A percentile compares a stretch with the other conserved stretches of the same genome.
Evolutionary conservation across 2,329 filamentous ascomycete genomes (phyloP).

Genomic region (Epichloe baconii): DNA sequence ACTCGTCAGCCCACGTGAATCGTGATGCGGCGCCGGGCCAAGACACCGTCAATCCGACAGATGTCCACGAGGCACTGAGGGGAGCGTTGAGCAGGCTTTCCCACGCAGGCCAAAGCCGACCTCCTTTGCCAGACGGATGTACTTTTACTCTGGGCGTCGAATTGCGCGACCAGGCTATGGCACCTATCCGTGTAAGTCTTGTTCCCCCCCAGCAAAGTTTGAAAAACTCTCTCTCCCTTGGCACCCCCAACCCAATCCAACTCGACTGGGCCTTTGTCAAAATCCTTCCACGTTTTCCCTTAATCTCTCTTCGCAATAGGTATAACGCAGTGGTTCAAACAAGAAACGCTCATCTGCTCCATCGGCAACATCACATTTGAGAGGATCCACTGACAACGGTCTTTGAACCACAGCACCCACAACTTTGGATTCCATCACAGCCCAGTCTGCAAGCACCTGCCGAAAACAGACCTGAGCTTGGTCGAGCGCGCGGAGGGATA

Average conservation of each 20-base stretch:
- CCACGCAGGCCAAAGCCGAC: conserved; percentile 43
- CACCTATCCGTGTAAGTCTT: conserved; percentile 42
- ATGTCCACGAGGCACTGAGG: conserved; percentile 62
- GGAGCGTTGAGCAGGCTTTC: conserved; percentile 52
- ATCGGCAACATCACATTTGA: background rate
- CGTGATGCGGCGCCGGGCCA: conserved; percentile 15
- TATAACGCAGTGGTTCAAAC: background rate
- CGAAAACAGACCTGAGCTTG: conserved; percentile 16
- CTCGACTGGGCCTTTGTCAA: too few species aligned
- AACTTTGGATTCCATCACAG: conserved; percentile 47
- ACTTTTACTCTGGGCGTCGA: conserved; percentile 70
- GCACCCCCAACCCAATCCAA: conserved; percentile 30
- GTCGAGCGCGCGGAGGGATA: conserved; percentile 20
- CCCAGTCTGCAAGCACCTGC: conserved; percentile 28
- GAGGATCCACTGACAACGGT: conserved; percentile 2
- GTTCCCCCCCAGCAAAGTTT: conserved; percentile 3
- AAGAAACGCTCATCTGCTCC: too few species aligned
- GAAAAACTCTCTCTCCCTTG: conserved; percentile 12
- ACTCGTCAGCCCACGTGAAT: conserved; percentile 9
- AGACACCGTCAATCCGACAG: conserved; percentile 33
- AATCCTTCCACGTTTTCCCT: too few species aligned
- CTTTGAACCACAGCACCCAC: conserved; percentile 33
- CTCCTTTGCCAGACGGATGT: conserved; percentile 47
- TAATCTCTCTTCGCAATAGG: background rate
- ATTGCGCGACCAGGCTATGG: conserved; percentile 44